Evolutionary conservation across 75 land plant genomes (phyloP), one percentile per base, ranked within the genome.

Genomic region (Picea sitchensis): DNA sequence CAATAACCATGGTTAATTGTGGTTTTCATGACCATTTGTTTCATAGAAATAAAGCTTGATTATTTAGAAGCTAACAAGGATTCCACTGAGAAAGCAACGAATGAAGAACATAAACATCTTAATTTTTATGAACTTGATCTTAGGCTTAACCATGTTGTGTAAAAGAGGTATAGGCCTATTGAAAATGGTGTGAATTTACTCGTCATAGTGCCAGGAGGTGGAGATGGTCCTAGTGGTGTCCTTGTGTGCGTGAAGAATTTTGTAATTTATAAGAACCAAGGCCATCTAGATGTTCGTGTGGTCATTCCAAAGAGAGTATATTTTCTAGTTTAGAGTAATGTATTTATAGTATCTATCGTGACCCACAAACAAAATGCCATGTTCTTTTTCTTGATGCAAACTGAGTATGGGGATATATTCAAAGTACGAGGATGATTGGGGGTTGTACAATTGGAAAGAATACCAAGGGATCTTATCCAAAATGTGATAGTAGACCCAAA

Each of bases 201-300:
- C 32, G 99, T 96, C 11, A 90, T 91, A 0, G 99, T 96, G 0
- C 98, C 98, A 20, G 99, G 99, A 13, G 99, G 98, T 63, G 99
- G 87, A 4, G 99, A 96, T 87, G 99, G 99, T 11, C 99, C 98
- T 3, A 90, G 97, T 77, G 95, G 99, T 2, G 93, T 94, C 38
- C 89, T 96, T 54, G 99, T 94, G 17, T 96, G 98, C 82, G 99
- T 95, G 34, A 98, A 96, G 73, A 96, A 96, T 83, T 94, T 94
- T 85, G 94, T 96, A 8, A 96, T 96, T 41, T 96, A 92, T 81
- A 94, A 92, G 88, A 94, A 94, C 74, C 98, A 96, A 84, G 93
- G 93, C 8, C 97, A 94, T 59, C 88, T 87, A 1, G 99, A 96
- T 81, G 87, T 96, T 17, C 86, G 98, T 17, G 95, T 95, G 30